phyloP scores from a whole-genome alignment of 352 stramenopile species.

The Hyaloperonospora brassicae region DNA sequence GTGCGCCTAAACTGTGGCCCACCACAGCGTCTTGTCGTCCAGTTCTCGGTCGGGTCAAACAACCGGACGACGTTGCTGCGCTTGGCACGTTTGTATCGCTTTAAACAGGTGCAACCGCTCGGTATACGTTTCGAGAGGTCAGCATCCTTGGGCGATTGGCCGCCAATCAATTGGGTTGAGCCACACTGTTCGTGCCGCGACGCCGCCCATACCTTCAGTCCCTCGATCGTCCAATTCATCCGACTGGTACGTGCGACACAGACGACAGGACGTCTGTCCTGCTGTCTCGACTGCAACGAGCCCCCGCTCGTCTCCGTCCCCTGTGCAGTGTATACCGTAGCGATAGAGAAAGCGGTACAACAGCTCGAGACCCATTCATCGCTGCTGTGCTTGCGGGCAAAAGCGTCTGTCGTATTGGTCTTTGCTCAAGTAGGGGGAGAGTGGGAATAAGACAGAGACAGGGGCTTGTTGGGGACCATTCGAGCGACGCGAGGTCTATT shows the following conservation, averaged over 20 bases:
- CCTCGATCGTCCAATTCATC: constrained; percentile 84
- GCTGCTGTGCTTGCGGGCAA: constrained; percentile 11
- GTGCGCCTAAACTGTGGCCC: no score
- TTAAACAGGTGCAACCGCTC: constrained; percentile 4
- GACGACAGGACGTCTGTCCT: constrained; percentile 3
- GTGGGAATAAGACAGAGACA: no score
- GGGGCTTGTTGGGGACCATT: no score
- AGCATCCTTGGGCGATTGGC: constrained; percentile 33
- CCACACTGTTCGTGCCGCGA: constrained; percentile 17
- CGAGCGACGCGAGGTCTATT: no score
- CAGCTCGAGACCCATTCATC: not conserved
- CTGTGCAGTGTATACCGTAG: constrained; percentile 2
- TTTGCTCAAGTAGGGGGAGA: no score
- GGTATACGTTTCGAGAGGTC: constrained; percentile 25
- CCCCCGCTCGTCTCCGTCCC: not conserved
- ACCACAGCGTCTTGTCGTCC: no score
- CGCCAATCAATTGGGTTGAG: constrained; percentile 69
- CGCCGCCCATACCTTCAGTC: constrained; percentile 66
- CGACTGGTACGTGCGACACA: constrained; percentile 59
- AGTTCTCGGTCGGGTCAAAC: no score
- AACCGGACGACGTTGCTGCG: no score
- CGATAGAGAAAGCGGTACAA: not conserved
- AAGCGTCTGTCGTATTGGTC: not conserved
- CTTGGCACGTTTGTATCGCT: constrained; percentile 1
- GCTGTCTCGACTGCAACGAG: not conserved